Evolutionary conservation across 306 rosid genomes (phyloP).

Genomic region (Dalbergia oliveri): DNA sequence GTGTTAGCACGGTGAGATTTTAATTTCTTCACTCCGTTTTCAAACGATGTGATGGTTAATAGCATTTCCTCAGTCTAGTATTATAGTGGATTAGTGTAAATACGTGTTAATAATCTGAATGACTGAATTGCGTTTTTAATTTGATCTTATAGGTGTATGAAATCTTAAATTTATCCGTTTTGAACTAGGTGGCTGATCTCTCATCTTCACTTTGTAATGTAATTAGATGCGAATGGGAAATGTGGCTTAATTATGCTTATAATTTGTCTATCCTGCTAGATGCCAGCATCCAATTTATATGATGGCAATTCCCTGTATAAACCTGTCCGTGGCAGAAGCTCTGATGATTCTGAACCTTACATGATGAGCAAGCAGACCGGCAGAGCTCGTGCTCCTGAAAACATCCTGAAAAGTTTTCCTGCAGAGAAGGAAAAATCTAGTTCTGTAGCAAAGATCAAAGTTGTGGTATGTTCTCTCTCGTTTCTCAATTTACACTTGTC

Average conservation of each 20-base stretch:
- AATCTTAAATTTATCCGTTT: not conserved
- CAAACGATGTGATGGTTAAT: not conserved
- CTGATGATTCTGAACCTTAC: constrained; percentile 85
- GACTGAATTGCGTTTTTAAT: not conserved
- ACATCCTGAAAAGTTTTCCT: constrained; percentile 71
- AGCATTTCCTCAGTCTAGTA: constrained; percentile 7
- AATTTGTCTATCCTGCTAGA: constrained; percentile 57
- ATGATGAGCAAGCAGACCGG: constrained; percentile 68
- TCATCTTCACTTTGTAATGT: constrained; percentile 16
- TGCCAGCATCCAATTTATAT: constrained; percentile 64
- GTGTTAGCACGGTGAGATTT: not conserved
- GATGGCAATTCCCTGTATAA: constrained; percentile 58
- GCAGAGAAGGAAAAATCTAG: constrained; percentile 88
- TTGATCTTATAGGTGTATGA: not conserved
- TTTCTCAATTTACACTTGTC: constrained; percentile 3
- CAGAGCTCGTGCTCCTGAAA: constrained; percentile 78
- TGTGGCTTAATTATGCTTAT: constrained; percentile 34
- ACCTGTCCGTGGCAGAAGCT: constrained; percentile 69
- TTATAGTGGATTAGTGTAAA: constrained; percentile 3
- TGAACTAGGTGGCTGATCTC: constrained; percentile 17
- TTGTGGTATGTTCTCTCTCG: constrained; percentile 81
- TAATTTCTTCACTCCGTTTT: not conserved
- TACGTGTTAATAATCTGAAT: not conserved
- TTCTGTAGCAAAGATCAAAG: constrained; percentile 98
- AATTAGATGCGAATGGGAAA: not conserved